Evolutionary conservation across 225 moss, liverwort and hornwort genomes (phyloP), one percentile per base, ranked within the genome.

Genomic region (Marchantia paleacea): DNA sequence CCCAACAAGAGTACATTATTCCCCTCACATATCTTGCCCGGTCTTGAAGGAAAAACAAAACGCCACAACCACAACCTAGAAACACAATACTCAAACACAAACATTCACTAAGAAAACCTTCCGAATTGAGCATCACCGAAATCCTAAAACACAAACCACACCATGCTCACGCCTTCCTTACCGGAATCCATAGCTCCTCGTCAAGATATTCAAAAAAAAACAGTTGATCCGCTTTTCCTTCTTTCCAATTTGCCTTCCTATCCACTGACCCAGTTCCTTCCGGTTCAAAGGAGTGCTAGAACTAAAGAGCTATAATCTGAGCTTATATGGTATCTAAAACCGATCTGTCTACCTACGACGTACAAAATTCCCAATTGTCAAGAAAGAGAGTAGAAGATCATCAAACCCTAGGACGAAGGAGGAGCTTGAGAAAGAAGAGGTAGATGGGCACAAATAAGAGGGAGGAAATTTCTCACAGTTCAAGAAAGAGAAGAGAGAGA

Each of bases 121-220:
- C 13, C 64, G 10, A 65, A 78, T 61, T 76, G 60, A 10, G 18
- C 39, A n/a, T 31, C 78, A 78, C 24, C 5, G 25, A 47, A 7
- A 28, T 77, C 28, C 51, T 77, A 60, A n/a, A 47, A 26, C 77
- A 18, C n/a, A n/a, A 7, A 31, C 20, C 19, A 63, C 48, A 77
- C 10, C 48, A 20, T 25, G 65, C 65, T 78, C 78, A 8, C 63
- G 47, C 39, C 76, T 39, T 77, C 11, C 63, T 78, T 52, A 78
- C 78, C 78, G 64, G 78, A 78, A 65, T 78, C 78, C 78, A 78
- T 78, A 52, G 65, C 65, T 78, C 64, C 78, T 65, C 50, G 50
- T 66, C 65, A 50, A 63, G 62, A 61, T 39, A 24, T 22, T 18
- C 28, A 0, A 4, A 55, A 0, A 28, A 55, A 26, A 55, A 55